Base-by-base conservation (phyloP, 2,329 filamentous ascomycete species). In the Colletotrichum simmondsii region DNA sequence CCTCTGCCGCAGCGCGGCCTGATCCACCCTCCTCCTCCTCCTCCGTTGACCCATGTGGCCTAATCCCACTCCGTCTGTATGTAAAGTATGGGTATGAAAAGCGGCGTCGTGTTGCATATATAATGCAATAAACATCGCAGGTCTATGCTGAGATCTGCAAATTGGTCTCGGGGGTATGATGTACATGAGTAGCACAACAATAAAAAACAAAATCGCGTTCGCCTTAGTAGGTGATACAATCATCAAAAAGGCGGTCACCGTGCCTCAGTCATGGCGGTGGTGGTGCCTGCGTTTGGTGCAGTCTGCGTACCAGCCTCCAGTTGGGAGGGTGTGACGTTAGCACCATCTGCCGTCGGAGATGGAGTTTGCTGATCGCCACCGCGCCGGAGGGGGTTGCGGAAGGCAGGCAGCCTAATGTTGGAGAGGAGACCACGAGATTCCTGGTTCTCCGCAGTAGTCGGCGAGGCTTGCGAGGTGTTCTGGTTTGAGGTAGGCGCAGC, bases 301-400 rank as follows among this genome's bases (percentile, higher is more conserved):
- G 78, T 76, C 63, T 82, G 81, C 63, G 80, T 79, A 66, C 84
- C 86, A 28, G 86, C 82, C 77, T 88, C 86, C 12, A 88, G 80
- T 75, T 87, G 85, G 63, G 85, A 85, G 6, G 86, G 86, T 12
- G 86, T 87, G 32, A 83, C 78, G 61, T 78, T 80, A 12, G 79
- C 75, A 26, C 77, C 78, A 11, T 79, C 78, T 16, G 76, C 77
- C 14, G 75, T 74, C 24, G 74, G 74, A 16, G 76, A 75, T 8
- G 68, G 42, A 2, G 75, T 54, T 28, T 72, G 71, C 49, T 74
- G 65, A 54, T 77, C 72, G 28, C 57, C 75, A 53, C 77, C 77
- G n/a, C 71, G 71, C 35, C 67, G 49, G 8, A 73, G 67, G 24
- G 71, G 71, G 54, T 76, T 78, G 37, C 77, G 77, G 65, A 79